Evolutionary conservation across 768 basidiomycete species (phyloP).

Genomic region (Coprinellus micaceus): DNA sequence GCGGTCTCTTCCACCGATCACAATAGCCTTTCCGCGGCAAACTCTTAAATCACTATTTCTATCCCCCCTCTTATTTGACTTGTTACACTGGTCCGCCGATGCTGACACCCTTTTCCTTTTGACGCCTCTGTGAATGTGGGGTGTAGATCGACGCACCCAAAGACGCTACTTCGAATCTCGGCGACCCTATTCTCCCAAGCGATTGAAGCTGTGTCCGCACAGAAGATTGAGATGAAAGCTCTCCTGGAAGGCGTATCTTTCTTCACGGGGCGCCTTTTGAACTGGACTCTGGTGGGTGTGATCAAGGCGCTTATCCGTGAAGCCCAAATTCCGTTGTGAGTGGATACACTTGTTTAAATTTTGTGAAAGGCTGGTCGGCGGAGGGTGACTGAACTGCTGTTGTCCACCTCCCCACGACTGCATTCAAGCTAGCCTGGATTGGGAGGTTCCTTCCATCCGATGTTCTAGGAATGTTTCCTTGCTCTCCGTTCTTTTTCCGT

Average conservation of each 20-base stretch:
- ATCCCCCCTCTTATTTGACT: neutral
- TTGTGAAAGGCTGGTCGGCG: too few relatives aligned
- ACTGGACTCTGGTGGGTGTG: constrained; percentile 78
- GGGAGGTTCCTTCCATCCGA: too few relatives aligned
- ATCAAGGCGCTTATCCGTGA: constrained; percentile 61
- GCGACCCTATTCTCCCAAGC: constrained; percentile 66
- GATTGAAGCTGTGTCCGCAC: constrained; percentile 40
- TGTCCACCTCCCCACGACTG: too few relatives aligned
- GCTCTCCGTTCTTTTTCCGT: too few relatives aligned
- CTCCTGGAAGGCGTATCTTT: constrained; percentile 75
- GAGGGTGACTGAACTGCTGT: too few relatives aligned
- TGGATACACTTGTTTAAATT: neutral
- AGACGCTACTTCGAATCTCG: constrained; percentile 61
- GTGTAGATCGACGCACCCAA: constrained; percentile 65
- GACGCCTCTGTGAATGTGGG: neutral
- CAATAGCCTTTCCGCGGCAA: neutral
- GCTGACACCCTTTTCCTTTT: neutral
- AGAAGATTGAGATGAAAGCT: constrained; percentile 63
- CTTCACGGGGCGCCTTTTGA: constrained; percentile 67
- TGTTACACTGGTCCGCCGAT: neutral
- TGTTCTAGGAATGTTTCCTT: too few relatives aligned
- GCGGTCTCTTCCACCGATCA: neutral
- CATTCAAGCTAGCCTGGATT: too few relatives aligned
- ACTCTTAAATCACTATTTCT: neutral
- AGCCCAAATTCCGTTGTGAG: constrained; percentile 53